Evolutionary conservation across 2,329 filamentous ascomycete genomes (phyloP), one percentile per base, ranked within the genome.

Genomic region (Microdochium nivale): DNA sequence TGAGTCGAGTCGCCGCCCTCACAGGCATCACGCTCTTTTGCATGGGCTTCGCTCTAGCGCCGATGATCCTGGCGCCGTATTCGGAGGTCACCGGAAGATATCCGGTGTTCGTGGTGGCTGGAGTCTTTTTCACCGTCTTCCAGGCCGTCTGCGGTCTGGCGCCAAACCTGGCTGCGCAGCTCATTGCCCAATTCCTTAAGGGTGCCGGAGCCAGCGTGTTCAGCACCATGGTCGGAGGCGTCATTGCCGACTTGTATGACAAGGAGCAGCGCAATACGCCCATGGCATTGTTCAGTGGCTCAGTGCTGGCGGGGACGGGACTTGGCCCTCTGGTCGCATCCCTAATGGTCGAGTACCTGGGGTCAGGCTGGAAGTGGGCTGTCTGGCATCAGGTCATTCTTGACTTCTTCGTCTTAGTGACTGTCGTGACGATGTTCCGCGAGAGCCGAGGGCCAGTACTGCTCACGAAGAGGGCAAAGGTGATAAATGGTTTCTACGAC

Each of bases 221-320:
- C 63, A 90, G 86, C 46, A 94, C 89, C 23, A 91, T 96, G 78
- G 86, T 95, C 0, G 91, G 91, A n/a, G 91, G 91, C 3, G 87
- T 96, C 3, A 86, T 96, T 40, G 86, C 87, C 49, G 91, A 96
- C 62, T 80, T 96, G 53, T 96, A 90, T 70, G 80, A 85, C 48
- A 82, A 88, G 10, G 72, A 87, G 53, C 84, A 88, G 46, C 77
- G 92, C 32, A 96, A 96, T 60, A 90, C 86, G 0, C 88, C 91
- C 0, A 96, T 96, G 92, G 86, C 89, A 0, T 65, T 95, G 0
- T 96, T 95, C 66, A 87, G 86, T n/a, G 88, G 86, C 1, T 75
- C 77, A 3, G 90, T 90, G 0, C 71, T 96, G 0, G 76, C 86
- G 10, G 92, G 90, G 0, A 95, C 90, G 0, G 90, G 90, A 0